These are phyloP conservation scores for Aspergillus felis DNA, from an alignment of 2,329 filamentous ascomycete species.

Conservation along the genomic window DNA sequence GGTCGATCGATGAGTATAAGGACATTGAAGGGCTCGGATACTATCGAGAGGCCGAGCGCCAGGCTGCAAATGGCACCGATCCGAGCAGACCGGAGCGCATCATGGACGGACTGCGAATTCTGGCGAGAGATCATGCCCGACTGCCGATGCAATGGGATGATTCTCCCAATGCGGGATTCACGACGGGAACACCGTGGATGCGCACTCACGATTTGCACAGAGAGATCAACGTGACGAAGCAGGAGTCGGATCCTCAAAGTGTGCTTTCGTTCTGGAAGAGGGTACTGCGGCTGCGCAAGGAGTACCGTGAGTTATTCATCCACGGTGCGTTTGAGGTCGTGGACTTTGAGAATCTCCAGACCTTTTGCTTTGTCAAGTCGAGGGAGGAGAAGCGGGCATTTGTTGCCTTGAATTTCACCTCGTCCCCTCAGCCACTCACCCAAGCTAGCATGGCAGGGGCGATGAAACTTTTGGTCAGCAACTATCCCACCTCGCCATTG, in stretches of 20 bases:
- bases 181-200: conserved; percentile 57
- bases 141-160: conserved; percentile 65
- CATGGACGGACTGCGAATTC: conserved; percentile 46
- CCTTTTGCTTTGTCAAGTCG: conserved; percentile 20
- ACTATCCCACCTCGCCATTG: conserved; percentile 5
- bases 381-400: conserved; percentile 12
- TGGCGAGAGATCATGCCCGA: conserved; percentile 59
- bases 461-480: conserved; percentile 18
- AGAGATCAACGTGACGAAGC: conserved; percentile 49
- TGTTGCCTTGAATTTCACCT: conserved; percentile 18
- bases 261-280: conserved; percentile 59
- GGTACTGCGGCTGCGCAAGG: conserved; percentile 53
- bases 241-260: conserved; percentile 42
- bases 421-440: conserved; percentile 8
- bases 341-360: conserved; percentile 18
- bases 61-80: conserved; percentile 28
- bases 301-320: conserved; percentile 53
- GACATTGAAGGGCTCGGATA: conserved; percentile 47
- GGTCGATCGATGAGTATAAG: conserved; percentile 45
- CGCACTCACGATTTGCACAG: conserved; percentile 46
- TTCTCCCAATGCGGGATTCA: conserved; percentile 59
- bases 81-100: conserved; percentile 11
- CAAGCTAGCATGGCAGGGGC: background rate
- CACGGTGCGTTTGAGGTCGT: conserved; percentile 19
- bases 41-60: conserved; percentile 37